Base-by-base conservation (phyloP, 208 protist genomes). In the Trypanosoma lewisi region DNA sequence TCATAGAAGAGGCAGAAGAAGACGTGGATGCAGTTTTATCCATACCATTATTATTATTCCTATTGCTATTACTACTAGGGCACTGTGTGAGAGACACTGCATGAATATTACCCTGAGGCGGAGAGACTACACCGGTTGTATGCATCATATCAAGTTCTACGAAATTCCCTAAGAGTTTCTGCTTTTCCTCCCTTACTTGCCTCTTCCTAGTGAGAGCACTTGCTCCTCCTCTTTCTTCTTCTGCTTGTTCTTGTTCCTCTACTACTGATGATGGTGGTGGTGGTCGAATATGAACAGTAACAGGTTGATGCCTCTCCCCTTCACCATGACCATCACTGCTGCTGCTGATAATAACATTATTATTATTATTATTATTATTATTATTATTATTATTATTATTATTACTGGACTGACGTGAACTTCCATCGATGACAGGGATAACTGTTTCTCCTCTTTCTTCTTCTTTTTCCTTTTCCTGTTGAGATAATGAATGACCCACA, bases 321-420 rank as follows among this genome's bases (percentile, higher is more conserved):
- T 27, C 47, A 51, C 2, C 2, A 23, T 7, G 14, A 51, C 47
- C 11, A 27, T 19, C n/a, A 27, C 25, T 30, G 25, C 47, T 19
- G 5, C 25, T 28, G 14, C 27, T 16, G n/a, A 2, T 52, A 49
- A 16, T 31, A 27, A 31, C 23, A 16, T 65, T 50, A 19, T 23
- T 67, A 19, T 7, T 33, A 19, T 17, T 69, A 28, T 23, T 69
- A 5, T 4, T 58, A 42, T 58, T 69, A 39, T 17, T 69, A 52
- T 31, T 59, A 33, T 21, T 34, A 12, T 33, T 2, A n/a, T 54
- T 37, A 37, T 54, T 33, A 52, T 52, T 33, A 52, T 23, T 52
- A 45, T 7, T 45, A n/a, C 11, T 45, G n/a, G n/a, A n/a, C n/a
- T n/a, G n/a, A n/a, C n/a, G n/a, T n/a, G n/a, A n/a, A n/a, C n/a